A percentile compares a stretch with the other conserved stretches of the same genome.
Evolutionary conservation across 495 filamentous ascomycete species (phyloP).

Genomic region (Podospora conica): DNA sequence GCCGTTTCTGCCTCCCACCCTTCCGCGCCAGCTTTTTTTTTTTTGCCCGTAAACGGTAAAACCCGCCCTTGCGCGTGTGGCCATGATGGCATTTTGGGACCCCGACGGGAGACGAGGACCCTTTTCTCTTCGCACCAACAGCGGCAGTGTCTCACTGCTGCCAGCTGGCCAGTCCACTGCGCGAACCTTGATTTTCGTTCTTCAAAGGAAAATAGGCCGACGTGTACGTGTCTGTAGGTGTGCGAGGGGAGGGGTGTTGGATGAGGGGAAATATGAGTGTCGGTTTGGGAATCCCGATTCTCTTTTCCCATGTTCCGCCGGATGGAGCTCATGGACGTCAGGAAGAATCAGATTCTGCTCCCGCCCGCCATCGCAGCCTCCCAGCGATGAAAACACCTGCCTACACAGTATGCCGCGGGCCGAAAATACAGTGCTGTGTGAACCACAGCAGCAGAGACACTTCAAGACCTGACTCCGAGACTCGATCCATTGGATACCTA

Average conservation of each 20-base stretch:
- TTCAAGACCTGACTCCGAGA: neutral
- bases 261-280: neutral
- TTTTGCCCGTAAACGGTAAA: neutral
- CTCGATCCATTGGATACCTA: too few relatives aligned
- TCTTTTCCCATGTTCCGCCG: slow-evolving; percentile 7
- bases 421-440: neutral
- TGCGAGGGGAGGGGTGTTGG: neutral
- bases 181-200: too few relatives aligned
- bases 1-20: slow-evolving; percentile 9
- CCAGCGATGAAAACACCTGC: slow-evolving; percentile 1
- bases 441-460: neutral
- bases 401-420: slow-evolving; percentile 1
- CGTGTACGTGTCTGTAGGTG: neutral
- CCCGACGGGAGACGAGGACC: neutral
- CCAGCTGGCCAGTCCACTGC: too few relatives aligned
- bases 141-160: too few relatives aligned
- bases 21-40: slow-evolving; percentile 2
- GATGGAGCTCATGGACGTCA: slow-evolving; percentile 2
- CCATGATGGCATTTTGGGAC: slow-evolving; percentile 19
- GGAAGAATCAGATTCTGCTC: neutral
- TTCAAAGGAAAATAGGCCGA: neutral
- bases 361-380: neutral
- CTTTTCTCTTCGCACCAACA: neutral
- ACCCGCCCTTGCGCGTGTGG: slow-evolving; percentile 13
- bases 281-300: slow-evolving; percentile 1